Conservation (phyloP, 2,329 filamentous ascomycete species). For the Lecanicillium sp. region DNA sequence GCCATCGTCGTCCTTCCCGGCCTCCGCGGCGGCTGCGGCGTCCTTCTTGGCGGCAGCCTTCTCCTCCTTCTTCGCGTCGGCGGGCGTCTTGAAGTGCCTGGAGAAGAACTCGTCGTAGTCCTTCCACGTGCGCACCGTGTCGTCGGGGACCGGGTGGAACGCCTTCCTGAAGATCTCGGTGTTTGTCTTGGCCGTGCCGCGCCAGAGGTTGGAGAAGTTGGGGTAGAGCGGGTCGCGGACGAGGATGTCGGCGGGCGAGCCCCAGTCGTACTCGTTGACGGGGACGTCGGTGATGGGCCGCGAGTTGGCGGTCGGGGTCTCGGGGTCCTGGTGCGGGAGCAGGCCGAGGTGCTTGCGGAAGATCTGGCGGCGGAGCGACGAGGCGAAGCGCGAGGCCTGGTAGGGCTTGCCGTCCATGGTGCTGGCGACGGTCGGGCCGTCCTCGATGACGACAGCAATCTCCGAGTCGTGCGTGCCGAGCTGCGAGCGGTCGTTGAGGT, state of each 20-base stretch:
- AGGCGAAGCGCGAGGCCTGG: slow-evolving; percentile 67
- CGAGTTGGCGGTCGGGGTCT: slow-evolving; percentile 65
- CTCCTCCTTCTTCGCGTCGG: slow-evolving; percentile 32
- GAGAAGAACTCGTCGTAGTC: slow-evolving; percentile 68
- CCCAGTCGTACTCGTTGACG: slow-evolving; percentile 69
- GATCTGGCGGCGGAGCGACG: slow-evolving; percentile 75
- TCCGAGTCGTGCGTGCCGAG: slow-evolving; percentile 81
- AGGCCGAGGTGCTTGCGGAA: slow-evolving; percentile 91
- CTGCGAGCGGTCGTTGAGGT: slow-evolving; percentile 62
- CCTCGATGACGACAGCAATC: slow-evolving; percentile 84
- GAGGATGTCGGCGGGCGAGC: slow-evolving; percentile 57
- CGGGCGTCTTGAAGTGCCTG: slow-evolving; percentile 56
- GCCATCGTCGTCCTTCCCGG: not conserved
- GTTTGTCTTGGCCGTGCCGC: slow-evolving; percentile 64
- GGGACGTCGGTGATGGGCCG: slow-evolving; percentile 50
- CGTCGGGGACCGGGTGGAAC: slow-evolving; percentile 73
- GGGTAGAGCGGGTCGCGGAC: slow-evolving; percentile 69
- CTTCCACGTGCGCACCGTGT: slow-evolving; percentile 63
- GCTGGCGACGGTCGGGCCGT: slow-evolving; percentile 62
- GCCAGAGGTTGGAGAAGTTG: slow-evolving; percentile 68
- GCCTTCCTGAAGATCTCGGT: slow-evolving; percentile 74
- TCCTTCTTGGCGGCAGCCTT: not conserved
- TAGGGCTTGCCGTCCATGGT: slow-evolving; percentile 68
- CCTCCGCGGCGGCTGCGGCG: not conserved
- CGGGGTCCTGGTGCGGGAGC: slow-evolving; percentile 66